Evolutionary conservation across 2,329 filamentous ascomycete genomes (phyloP).

Genomic region (Scleromitrula shiraiana): DNA sequence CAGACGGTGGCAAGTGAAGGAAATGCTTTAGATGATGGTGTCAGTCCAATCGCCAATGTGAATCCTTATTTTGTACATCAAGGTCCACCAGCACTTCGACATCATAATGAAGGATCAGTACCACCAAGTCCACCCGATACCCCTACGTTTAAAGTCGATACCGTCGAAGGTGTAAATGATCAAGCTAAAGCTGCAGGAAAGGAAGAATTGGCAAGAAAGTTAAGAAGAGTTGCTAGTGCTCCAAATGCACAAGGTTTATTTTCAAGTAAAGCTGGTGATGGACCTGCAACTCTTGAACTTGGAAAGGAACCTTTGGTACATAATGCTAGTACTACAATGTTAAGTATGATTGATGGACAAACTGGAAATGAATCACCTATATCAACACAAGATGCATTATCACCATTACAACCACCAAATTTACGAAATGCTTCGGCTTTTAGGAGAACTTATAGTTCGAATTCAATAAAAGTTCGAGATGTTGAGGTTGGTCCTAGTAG

Average conservation of each 20-base stretch:
- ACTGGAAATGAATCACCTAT: constrained; percentile 31
- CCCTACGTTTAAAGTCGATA: constrained; percentile 66
- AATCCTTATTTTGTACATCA: constrained; percentile 98
- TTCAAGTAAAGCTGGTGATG: constrained; percentile 49
- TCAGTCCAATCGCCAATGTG: constrained; percentile 87
- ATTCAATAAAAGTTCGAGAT: constrained; percentile 96
- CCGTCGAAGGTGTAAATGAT: constrained; percentile 54
- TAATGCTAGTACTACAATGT: constrained; percentile 42
- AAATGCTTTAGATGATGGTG: constrained; percentile 76
- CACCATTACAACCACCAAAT: constrained; percentile 58
- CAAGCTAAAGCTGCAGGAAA: constrained; percentile 70
- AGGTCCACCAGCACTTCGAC: constrained; percentile 83
- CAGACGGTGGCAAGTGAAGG: constrained; percentile 90
- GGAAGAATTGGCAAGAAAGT: constrained; percentile 86
- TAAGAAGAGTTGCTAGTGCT: constrained; percentile 89
- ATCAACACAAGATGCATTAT: constrained; percentile 44
- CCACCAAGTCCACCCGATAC: constrained; percentile 90
- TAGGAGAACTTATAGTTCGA: constrained; percentile 93
- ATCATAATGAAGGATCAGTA: constrained; percentile 90
- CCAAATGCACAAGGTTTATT: constrained; percentile 96
- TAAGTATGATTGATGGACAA: constrained; percentile 41
- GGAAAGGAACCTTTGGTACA: constrained; percentile 70
- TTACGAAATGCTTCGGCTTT: constrained; percentile 68
- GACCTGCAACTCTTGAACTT: constrained; percentile 78
- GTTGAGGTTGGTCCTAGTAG: constrained; percentile 92